Percentiles rank a stretch among this genome's conserved stretches.
phyloP scores from a whole-genome alignment of 257 asterid genomes.

The Penstemon davidsonii region DNA sequence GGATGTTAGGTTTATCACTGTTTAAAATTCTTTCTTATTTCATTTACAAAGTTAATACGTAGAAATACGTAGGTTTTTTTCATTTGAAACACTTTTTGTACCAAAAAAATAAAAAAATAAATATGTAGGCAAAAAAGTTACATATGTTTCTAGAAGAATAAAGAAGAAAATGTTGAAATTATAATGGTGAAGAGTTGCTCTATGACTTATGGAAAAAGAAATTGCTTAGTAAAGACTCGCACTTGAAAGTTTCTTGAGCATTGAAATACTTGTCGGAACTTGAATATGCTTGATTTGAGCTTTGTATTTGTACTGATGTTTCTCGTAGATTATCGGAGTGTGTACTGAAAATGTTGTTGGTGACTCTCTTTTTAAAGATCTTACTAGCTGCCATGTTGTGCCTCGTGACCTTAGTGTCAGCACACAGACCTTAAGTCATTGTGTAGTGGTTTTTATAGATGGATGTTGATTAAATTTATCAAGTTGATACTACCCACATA shows the following conservation, averaged over 20 bases:
- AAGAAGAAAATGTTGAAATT: conserved; percentile 4
- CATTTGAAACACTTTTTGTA: too few species aligned
- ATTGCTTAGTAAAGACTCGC: conserved; percentile 14
- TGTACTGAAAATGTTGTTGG: conserved; percentile 3
- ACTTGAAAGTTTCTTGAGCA: conserved; percentile 29
- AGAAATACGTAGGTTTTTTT: neutral
- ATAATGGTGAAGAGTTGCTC: conserved; percentile 14
- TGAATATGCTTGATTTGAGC: conserved; percentile 24
- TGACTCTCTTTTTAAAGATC: conserved; percentile 17
- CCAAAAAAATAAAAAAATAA: too few species aligned
- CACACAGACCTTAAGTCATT: neutral
- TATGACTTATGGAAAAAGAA: conserved; percentile 13
- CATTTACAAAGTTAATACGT: neutral
- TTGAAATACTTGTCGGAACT: neutral
- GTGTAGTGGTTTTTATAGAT: neutral
- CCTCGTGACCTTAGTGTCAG: conserved; percentile 17
- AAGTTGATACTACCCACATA: neutral
- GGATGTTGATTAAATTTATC: neutral
- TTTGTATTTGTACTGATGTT: conserved; percentile 17
- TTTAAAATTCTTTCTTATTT: conserved; percentile 4
- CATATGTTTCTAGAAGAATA: neutral
- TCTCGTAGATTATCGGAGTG: conserved; percentile 14
- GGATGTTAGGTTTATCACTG: conserved; percentile 25
- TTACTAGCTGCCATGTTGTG: conserved; percentile 26
- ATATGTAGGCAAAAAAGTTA: neutral